phyloP scores from a whole-genome alignment of 73 alveolate genomes.

The Uronychia binucleata region DNA sequence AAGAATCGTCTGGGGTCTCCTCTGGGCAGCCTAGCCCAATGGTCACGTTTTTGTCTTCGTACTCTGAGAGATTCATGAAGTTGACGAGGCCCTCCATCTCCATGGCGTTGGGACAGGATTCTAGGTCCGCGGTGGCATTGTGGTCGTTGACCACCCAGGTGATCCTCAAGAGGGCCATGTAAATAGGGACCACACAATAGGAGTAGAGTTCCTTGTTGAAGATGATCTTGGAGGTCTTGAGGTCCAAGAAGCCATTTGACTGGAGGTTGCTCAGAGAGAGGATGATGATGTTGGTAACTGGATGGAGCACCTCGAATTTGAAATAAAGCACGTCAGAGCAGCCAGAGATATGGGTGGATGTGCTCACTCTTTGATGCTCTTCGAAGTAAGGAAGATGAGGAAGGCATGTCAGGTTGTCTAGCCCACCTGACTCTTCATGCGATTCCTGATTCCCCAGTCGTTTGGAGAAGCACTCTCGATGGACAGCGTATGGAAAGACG shows the following conservation, averaged over 20 bases:
- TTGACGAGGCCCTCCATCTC: not conserved
- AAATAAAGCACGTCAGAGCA: slow-evolving; percentile 23
- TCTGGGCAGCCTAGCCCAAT: not conserved
- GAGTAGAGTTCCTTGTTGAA: slow-evolving; percentile 13
- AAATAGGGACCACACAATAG: slow-evolving; percentile 29
- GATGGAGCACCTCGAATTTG: slow-evolving; percentile 45
- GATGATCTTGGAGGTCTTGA: not conserved
- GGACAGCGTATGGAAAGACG: not conserved
- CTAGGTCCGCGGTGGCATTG: not conserved
- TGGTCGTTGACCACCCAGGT: not conserved
- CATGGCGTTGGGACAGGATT: not conserved
- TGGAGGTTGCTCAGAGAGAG: slow-evolving; percentile 9
- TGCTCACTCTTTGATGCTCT: not conserved
- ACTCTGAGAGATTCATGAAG: not conserved
- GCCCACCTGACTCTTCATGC: not conserved
- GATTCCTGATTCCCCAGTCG: not conserved
- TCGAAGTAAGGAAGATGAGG: not conserved
- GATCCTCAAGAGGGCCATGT: slow-evolving; percentile 16
- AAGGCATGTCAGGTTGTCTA: not conserved
- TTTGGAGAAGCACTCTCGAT: not conserved
- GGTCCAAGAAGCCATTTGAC: slow-evolving; percentile 4
- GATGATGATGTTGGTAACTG: slow-evolving; percentile 9
- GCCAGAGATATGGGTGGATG: not conserved
- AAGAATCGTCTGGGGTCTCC: not conserved
- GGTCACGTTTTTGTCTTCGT: not conserved